Percentiles rank a stretch among this genome's conserved stretches.
These are phyloP conservation scores for Pseudohalonectria lignicola DNA, from an alignment of 2,329 filamentous ascomycete genomes.

Conservation along the genomic window DNA sequence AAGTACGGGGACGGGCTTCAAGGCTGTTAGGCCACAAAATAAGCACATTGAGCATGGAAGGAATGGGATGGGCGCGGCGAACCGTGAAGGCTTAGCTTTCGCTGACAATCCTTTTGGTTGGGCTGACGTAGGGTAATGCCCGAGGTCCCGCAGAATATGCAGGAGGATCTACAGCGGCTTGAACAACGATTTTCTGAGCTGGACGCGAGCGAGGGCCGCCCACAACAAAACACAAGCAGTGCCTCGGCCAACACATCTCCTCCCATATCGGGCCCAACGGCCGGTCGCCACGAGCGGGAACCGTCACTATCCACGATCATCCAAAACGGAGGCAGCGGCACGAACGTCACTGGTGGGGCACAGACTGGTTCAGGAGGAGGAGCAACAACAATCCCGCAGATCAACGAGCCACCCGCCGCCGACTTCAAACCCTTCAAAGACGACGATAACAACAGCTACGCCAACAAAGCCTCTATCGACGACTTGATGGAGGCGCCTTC, in stretches of 20 bases:
- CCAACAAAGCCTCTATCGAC: constrained; percentile 26
- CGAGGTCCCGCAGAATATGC: constrained; percentile 94
- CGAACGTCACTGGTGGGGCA: neutral
- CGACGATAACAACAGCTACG: constrained; percentile 19
- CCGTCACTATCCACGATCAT: constrained; percentile 30
- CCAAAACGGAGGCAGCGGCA: constrained; percentile 11
- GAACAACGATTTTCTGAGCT: constrained; percentile 63
- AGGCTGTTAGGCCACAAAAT: constrained; percentile 3
- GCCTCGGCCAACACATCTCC: constrained; percentile 13
- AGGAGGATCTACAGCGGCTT: constrained; percentile 83
- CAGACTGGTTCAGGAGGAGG: neutral
- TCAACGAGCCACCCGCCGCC: constrained; percentile 5
- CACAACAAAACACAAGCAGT: constrained; percentile 4
- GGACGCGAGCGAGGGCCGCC: constrained; percentile 19
- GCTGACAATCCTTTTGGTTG: constrained; percentile 22
- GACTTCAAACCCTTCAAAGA: constrained; percentile 32
- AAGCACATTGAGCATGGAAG: neutral
- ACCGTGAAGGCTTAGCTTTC: constrained; percentile 5
- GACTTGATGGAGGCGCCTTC: constrained; percentile 48
- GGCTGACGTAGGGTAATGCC: constrained; percentile 64
- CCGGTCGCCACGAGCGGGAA: constrained; percentile 25
- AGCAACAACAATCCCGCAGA: constrained; percentile 4
- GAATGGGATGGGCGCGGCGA: neutral
- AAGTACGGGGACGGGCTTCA: neutral
- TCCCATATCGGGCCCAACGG: constrained; percentile 11